Evolutionary conservation across 1,284 basidiomycete species (phyloP).

Genomic region (Bondarzewia mesenterica): DNA sequence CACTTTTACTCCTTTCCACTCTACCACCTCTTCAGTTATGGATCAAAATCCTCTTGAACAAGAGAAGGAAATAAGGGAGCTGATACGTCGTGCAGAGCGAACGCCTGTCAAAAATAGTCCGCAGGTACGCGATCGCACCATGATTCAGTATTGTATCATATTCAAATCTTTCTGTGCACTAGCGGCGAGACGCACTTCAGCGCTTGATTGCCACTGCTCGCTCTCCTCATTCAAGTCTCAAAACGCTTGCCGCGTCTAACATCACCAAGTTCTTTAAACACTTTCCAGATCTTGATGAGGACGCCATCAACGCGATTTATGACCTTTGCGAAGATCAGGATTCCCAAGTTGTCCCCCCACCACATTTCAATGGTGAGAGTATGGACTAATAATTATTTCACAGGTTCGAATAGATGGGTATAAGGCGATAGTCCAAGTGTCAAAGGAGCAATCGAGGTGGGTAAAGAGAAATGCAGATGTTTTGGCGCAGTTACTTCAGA

Average conservation of each 20-base stretch:
- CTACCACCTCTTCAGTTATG: no score
- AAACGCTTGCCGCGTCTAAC: conserved; percentile 49
- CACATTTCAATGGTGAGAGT: background rate
- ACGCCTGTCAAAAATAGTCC: conserved; percentile 19
- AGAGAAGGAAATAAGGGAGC: conserved; percentile 22
- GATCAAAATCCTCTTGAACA: conserved; percentile 18
- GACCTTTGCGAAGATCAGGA: conserved; percentile 67
- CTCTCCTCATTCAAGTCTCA: conserved; percentile 30
- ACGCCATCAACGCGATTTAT: conserved; percentile 65
- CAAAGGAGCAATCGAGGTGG: conserved; percentile 48
- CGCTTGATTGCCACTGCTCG: conserved; percentile 30
- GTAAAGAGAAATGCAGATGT: conserved; percentile 67
- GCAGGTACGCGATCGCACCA: conserved; percentile 13
- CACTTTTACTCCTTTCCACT: no score
- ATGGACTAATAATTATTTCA: background rate
- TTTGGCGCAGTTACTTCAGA: conserved; percentile 64
- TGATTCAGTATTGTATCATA: background rate
- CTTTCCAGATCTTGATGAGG: conserved; percentile 63
- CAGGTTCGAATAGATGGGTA: conserved; percentile 66
- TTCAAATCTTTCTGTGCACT: background rate
- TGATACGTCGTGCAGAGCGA: conserved; percentile 23
- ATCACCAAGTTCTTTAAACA: conserved; percentile 53
- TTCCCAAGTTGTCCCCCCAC: conserved; percentile 34
- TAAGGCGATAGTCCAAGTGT: conserved; percentile 52
- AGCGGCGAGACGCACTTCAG: conserved; percentile 28